Evolutionary conservation across 495 filamentous ascomycete genomes (phyloP).

Genomic region (Podospora didyma): DNA sequence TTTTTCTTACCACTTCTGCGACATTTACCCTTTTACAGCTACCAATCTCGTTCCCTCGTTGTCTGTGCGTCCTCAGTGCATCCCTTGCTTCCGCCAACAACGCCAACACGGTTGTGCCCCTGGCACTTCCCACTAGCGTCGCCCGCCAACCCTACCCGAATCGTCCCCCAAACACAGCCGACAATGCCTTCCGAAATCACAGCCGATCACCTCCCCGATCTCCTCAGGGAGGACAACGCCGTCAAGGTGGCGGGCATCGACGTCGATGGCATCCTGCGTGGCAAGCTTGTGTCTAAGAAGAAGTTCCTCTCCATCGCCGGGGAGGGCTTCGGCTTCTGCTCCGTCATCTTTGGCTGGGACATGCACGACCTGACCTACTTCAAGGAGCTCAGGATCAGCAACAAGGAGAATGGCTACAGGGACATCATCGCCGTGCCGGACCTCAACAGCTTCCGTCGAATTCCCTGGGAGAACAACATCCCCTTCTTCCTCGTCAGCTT

Average conservation of each 20-base stretch:
- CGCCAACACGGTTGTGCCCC: too few relatives aligned
- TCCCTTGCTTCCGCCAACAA: too few relatives aligned
- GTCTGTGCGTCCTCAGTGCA: too few relatives aligned
- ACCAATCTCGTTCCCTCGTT: too few relatives aligned
- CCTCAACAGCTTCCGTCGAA: conserved; percentile 74
- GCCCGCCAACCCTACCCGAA: too few relatives aligned
- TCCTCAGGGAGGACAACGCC: conserved; percentile 70
- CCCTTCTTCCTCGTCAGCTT: conserved; percentile 94
- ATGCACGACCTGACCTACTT: conserved; percentile 94
- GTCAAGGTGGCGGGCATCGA: conserved; percentile 93
- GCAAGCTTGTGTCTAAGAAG: conserved; percentile 92
- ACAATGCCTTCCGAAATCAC: conserved; percentile 42
- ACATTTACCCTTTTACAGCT: too few relatives aligned
- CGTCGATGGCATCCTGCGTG: conserved; percentile 84
- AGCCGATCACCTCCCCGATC: conserved; percentile 55
- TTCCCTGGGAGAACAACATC: conserved; percentile 91
- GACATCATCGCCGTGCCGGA: conserved; percentile 86
- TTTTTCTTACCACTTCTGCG: too few relatives aligned
- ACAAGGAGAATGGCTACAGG: conserved; percentile 87
- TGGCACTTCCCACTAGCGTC: too few relatives aligned
- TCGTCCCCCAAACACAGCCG: too few relatives aligned
- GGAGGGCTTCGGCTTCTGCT: conserved; percentile 94
- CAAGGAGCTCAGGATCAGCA: conserved; percentile 80
- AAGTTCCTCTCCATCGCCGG: conserved; percentile 86
- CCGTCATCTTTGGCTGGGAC: conserved; percentile 95